Conservation (phyloP, 2,329 filamentous ascomycete genomes). For the Ceratocystis albifundus region DNA sequence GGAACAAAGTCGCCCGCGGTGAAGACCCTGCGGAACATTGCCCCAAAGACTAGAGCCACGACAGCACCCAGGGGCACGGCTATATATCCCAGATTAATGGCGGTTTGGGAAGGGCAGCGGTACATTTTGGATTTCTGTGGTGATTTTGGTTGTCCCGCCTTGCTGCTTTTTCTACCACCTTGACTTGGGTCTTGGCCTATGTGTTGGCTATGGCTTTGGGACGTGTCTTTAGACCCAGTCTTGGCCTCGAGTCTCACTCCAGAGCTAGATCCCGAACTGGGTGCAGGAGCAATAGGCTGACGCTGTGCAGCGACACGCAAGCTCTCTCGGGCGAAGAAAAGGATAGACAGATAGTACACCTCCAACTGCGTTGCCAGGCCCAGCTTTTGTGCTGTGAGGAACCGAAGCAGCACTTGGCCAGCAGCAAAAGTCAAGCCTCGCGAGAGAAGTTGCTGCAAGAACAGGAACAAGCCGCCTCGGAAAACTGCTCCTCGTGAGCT, state of each 20-base stretch:
- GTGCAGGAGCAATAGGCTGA: slow-evolving; percentile 33
- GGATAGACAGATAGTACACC: slow-evolving; percentile 80
- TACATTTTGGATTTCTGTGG: neutral
- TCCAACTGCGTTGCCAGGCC: slow-evolving; percentile 84
- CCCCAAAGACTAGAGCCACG: slow-evolving; percentile 52
- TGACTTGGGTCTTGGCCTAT: slow-evolving; percentile 25
- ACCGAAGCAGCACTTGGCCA: slow-evolving; percentile 83
- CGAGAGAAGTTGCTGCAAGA: slow-evolving; percentile 78
- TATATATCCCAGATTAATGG: slow-evolving; percentile 81
- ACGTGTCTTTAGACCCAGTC: slow-evolving; percentile 28
- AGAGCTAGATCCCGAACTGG: neutral
- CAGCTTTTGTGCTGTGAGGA: slow-evolving; percentile 71
- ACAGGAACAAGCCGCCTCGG: slow-evolving; percentile 71
- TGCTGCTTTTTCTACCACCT: neutral
- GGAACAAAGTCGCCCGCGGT: slow-evolving; percentile 47
- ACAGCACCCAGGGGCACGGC: slow-evolving; percentile 56
- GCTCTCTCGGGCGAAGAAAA: slow-evolving; percentile 89
- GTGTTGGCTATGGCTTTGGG: slow-evolving; percentile 11
- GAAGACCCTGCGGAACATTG: slow-evolving; percentile 50
- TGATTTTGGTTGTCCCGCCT: neutral
- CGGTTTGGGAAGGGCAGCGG: slow-evolving; percentile 49
- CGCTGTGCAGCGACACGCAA: slow-evolving; percentile 84
- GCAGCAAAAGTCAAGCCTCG: slow-evolving; percentile 78
- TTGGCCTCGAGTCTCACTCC: neutral
- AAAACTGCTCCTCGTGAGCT: slow-evolving; percentile 33